Base-by-base conservation (phyloP, 2,329 filamentous ascomycete species). In the Trichoderma breve region DNA sequence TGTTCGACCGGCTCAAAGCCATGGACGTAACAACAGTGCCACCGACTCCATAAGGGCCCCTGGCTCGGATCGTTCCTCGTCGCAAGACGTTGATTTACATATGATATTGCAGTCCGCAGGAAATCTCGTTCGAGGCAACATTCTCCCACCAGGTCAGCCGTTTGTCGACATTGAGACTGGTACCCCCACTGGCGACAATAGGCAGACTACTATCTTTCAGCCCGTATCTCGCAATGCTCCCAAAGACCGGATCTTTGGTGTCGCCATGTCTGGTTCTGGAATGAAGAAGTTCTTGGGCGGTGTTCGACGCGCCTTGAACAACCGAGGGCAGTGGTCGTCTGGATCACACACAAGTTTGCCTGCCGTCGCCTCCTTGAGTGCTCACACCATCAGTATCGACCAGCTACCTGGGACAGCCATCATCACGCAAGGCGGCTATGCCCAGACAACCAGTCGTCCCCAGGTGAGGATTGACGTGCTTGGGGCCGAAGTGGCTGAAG, bases 211-310 rank as follows among this genome's bases (percentile, higher is more conserved):
- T 0, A 74, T 88, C 11, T 86, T 89, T 69, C 81, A 84, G 67
- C 78, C 85, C 8, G 81, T 79, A 28, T 73, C 64, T 30, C 77
- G 76, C 55, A 73, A 73, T n/a, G 83, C 84, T 62, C 77, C 82
- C 55, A 90, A 87, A 74, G 82, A 82, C 14, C 79, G 80, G 30
- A 83, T 84, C 1, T 86, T 85, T 9, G 86, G 86, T 55, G 88
- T 88, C 15, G 88, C 88, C 69, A 89, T 91, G 86, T 90, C 88
- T 11, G 86, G 89, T 61, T 91, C 92, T 36, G 93, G 93, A 3
- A 93, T 98, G 86, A 95, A 91, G 80, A 96, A 91, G 76, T 87
- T 98, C 0, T 87, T 99, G 65, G 93, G 94, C 7, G 95, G 93
- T 74, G 93, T 98, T 47, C 92, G 94, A 21, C 90, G 94, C 74